Evolutionary conservation across 2,329 filamentous ascomycete species (phyloP).

Genomic region (Daldinia eschscholtzii): DNA sequence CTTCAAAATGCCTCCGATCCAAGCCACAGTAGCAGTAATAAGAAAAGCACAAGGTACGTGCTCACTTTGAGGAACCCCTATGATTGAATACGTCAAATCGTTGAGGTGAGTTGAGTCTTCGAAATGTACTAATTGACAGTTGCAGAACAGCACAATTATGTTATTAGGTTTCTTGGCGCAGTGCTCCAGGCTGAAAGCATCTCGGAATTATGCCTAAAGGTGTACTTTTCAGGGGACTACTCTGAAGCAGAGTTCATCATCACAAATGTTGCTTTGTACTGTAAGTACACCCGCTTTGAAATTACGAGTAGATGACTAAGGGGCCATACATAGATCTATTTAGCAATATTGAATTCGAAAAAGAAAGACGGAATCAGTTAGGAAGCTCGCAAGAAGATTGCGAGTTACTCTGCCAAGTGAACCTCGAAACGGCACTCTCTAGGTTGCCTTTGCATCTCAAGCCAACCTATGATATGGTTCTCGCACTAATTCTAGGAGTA

Average conservation of each 20-base stretch:
- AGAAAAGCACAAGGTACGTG: not conserved
- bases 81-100: not conserved
- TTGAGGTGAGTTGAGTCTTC: not conserved
- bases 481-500: not conserved
- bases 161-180: not conserved
- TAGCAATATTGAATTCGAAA: not conserved
- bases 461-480: not conserved
- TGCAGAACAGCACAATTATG: not conserved
- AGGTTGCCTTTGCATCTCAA: not conserved
- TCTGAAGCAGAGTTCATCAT: not conserved
- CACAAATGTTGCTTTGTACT: not conserved
- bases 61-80: not conserved
- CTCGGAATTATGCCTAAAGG: constrained; percentile 1
- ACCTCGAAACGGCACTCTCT: not conserved
- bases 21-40: not conserved
- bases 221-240: not conserved
- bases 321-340: not conserved
- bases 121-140: not conserved
- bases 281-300: not conserved
- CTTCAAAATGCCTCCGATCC: not conserved
- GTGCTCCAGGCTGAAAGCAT: not conserved
- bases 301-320: not conserved
- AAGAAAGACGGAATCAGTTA: not conserved
- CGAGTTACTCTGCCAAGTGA: not conserved
- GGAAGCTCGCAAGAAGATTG: not conserved